Conservation (phyloP, 1,284 basidiomycete genomes). For the Mycosarcoma maydis region DNA sequence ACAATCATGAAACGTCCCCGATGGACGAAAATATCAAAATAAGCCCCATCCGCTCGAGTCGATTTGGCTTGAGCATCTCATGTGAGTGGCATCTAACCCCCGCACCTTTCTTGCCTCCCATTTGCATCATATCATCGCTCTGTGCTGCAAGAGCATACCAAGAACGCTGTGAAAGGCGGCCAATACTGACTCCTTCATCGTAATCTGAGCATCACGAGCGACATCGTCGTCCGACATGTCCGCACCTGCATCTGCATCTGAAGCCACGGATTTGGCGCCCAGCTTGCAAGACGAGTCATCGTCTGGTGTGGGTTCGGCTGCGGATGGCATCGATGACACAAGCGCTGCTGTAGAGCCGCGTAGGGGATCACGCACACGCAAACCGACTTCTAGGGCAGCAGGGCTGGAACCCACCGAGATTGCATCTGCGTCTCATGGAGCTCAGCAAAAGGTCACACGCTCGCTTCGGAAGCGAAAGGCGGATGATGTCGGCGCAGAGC, state of each 20-base stretch:
- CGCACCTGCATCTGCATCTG: conserved; percentile 8
- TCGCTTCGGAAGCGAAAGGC: conserved; percentile 25
- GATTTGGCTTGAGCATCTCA: too few relatives aligned
- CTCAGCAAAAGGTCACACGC: conserved; percentile 9
- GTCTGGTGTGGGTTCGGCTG: neutral
- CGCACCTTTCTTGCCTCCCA: too few relatives aligned
- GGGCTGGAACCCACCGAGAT: conserved; percentile 16
- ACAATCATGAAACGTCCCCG: too few relatives aligned
- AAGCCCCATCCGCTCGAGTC: too few relatives aligned
- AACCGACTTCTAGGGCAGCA: conserved; percentile 29
- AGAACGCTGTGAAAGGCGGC: conserved; percentile 1
- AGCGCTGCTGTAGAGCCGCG: conserved; percentile 10
- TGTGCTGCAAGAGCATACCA: neutral
- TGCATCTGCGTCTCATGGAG: neutral
- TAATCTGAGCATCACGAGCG: conserved; percentile 6
- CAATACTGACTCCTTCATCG: neutral
- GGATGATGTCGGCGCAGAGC: conserved; percentile 15
- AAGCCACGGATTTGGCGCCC: neutral
- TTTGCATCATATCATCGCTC: conserved; percentile 12
- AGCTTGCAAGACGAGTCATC: conserved; percentile 11
- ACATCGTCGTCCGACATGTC: conserved; percentile 10
- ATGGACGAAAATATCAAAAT: too few relatives aligned
- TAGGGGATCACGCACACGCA: conserved; percentile 30
- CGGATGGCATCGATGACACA: neutral
- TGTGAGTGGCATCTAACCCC: too few relatives aligned